phyloP scores from a whole-genome alignment of 305 asterid genomes.

The Galium porrigens region DNA sequence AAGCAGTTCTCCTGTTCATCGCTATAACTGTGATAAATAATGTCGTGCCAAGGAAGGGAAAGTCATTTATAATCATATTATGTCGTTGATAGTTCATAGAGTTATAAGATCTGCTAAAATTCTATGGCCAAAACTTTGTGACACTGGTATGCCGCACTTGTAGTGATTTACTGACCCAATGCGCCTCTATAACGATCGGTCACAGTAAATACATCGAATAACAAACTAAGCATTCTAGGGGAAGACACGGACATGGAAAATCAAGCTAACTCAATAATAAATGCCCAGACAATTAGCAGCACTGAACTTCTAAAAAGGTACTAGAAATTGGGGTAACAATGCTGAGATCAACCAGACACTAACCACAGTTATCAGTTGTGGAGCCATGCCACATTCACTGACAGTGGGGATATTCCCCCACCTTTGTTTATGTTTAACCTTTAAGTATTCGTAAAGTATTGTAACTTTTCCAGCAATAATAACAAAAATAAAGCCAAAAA shows the following conservation, averaged over 20 bases:
- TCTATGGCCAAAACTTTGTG: background rate
- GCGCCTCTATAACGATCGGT: too few relatives aligned
- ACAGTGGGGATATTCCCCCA: background rate
- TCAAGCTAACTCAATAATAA: background rate
- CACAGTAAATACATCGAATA: background rate
- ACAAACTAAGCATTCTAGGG: background rate
- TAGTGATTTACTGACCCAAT: background rate
- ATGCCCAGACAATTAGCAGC: conserved; percentile 1
- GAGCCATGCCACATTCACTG: background rate
- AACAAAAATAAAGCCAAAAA: too few relatives aligned
- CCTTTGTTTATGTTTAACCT: too few relatives aligned
- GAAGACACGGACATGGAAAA: conserved; percentile 11
- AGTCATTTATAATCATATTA: background rate
- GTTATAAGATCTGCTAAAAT: background rate
- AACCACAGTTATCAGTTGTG: background rate
- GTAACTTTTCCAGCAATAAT: background rate
- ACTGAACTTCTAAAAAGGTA: background rate
- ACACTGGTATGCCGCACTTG: background rate
- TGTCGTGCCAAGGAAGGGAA: background rate
- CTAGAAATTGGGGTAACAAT: background rate
- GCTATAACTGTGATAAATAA: conserved; percentile 28
- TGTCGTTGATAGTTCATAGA: background rate
- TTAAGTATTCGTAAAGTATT: too few relatives aligned
- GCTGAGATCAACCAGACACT: background rate
- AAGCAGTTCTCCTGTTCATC: conserved; percentile 43